Base-by-base conservation (phyloP, 176 grass and related monocot genomes). In the Avena eriantha region DNA sequence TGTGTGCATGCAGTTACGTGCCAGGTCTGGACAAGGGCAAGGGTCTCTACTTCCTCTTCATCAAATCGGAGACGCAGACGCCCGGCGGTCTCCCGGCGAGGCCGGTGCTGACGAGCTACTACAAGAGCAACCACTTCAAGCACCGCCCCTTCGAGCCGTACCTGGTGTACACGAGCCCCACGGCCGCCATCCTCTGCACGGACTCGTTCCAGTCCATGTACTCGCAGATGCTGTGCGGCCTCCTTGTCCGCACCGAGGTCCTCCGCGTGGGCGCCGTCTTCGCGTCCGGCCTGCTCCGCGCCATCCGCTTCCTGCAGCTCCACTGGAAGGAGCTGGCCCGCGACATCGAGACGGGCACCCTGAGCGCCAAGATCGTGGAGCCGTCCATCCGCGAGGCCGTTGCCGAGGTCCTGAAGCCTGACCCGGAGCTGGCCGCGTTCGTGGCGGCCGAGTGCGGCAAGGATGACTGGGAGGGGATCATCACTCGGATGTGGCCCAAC, bases 181-280 rank as follows among this genome's bases (percentile, higher is more conserved):
- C 82, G 13, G 90, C 94, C 21, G 92, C 90, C 73, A 92, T 98
- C 88, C 93, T 98, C 12, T 98, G 96, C 92, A 69, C 88, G 35
- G 96, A 98, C 86, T 92, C 96, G 3, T 98, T 94, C 91, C 96
- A 98, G 88, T 92, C 89, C 69, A 98, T 98, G 96, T 98, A 98
- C 92, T 77, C 92, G 8, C 96, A 98, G 86, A 93, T 98, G 86
- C 45, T 98, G 61, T 98, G 95, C 83, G 95, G 95, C 67, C 93
- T 98, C 19, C 21, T 98, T 4, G 87, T 82, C 10, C 90, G 88
- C 65, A 33, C 77, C 73, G 93, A 98, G 36, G 96, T 98, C 34
- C 93, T 98, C 83, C 96, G 96, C 80, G 90, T 98, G 4, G 96
- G 96, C 80, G 96, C 96, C 69, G 96, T 98, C 67, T 98, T 98